Conservation (phyloP, 2,329 filamentous ascomycete genomes). For the Hypoxylon sp. region DNA sequence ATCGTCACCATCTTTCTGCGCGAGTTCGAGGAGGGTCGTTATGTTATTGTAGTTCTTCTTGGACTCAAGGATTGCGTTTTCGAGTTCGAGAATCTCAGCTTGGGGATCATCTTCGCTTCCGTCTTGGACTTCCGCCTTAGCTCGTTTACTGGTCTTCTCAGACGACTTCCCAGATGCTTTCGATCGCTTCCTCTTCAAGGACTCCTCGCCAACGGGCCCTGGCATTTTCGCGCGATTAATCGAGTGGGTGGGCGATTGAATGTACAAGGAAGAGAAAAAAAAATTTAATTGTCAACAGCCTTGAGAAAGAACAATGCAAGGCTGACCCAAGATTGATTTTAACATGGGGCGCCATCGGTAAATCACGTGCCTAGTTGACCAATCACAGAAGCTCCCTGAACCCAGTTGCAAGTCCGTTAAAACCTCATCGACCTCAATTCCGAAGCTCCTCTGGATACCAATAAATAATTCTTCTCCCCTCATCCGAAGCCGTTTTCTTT, state of each 20-base stretch:
- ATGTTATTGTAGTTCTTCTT: slow-evolving; percentile 95
- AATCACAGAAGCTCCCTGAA: slow-evolving; percentile 46
- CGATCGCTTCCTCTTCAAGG: slow-evolving; percentile 68
- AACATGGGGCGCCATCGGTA: slow-evolving; percentile 38
- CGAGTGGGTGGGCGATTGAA: neutral
- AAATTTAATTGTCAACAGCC: slow-evolving; percentile 46
- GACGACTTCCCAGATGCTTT: slow-evolving; percentile 51
- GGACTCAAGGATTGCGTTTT: slow-evolving; percentile 86
- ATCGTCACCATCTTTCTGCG: slow-evolving; percentile 64
- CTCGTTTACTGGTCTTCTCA: slow-evolving; percentile 66
- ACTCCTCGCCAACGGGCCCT: slow-evolving; percentile 48
- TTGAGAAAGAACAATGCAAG: slow-evolving; percentile 47
- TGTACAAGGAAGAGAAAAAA: slow-evolving; percentile 35
- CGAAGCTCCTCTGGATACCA: slow-evolving; percentile 51
- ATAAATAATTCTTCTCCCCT: slow-evolving; percentile 58
- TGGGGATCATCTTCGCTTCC: slow-evolving; percentile 67
- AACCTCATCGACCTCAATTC: slow-evolving; percentile 54
- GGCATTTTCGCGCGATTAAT: slow-evolving; percentile 50
- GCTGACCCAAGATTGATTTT: slow-evolving; percentile 43
- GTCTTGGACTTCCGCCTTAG: slow-evolving; percentile 63
- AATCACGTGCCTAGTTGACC: slow-evolving; percentile 50
- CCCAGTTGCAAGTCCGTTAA: slow-evolving; percentile 53
- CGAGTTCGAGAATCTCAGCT: slow-evolving; percentile 79
- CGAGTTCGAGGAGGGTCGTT: slow-evolving; percentile 75
- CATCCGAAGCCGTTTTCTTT: slow-evolving; percentile 64